These are phyloP conservation scores for Priceomyces castillae DNA, from an alignment of 805 yeast species.

Conservation along the genomic window DNA sequence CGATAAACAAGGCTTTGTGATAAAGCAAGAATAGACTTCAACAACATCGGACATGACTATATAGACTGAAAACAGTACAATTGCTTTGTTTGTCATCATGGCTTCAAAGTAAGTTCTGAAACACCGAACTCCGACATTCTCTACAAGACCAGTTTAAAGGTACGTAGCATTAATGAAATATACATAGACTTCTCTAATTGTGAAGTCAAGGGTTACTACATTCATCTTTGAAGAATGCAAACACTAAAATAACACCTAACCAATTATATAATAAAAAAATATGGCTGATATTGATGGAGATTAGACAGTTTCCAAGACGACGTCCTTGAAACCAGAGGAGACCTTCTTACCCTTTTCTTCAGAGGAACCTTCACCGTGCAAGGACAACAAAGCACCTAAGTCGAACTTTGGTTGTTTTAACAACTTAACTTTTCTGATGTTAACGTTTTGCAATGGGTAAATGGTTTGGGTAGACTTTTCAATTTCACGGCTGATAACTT, in stretches of 20 bases:
- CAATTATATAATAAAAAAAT: neutral
- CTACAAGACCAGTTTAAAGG: neutral
- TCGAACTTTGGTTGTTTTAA: slow-evolving; percentile 97
- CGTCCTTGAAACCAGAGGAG: slow-evolving; percentile 94
- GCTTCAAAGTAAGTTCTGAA: too few species aligned
- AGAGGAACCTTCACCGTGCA: slow-evolving; percentile 88
- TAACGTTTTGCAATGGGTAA: slow-evolving; percentile 94
- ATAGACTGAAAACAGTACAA: too few species aligned
- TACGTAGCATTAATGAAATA: slow-evolving; percentile 15
- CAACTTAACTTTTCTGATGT: slow-evolving; percentile 95
- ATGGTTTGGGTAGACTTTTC: slow-evolving; percentile 88
- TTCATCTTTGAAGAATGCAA: slow-evolving; percentile 4
- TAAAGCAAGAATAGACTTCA: too few species aligned
- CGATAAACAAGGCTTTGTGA: too few species aligned
- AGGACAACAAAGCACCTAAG: slow-evolving; percentile 86
- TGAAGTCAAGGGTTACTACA: neutral
- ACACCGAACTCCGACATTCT: too few species aligned
- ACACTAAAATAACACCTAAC: slow-evolving; percentile 1
- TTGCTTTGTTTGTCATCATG: too few species aligned
- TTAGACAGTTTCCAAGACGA: slow-evolving; percentile 90
- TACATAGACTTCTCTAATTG: slow-evolving; percentile 7
- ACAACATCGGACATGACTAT: too few species aligned
- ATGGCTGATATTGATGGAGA: neutral
- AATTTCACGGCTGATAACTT: slow-evolving; percentile 94
- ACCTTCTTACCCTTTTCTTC: slow-evolving; percentile 95